A percentile compares a stretch with the other conserved stretches of the same genome.
These are phyloP conservation scores for Perkinsela sp. DNA, from an alignment of 208 protist species.

Conservation along the genomic window DNA sequence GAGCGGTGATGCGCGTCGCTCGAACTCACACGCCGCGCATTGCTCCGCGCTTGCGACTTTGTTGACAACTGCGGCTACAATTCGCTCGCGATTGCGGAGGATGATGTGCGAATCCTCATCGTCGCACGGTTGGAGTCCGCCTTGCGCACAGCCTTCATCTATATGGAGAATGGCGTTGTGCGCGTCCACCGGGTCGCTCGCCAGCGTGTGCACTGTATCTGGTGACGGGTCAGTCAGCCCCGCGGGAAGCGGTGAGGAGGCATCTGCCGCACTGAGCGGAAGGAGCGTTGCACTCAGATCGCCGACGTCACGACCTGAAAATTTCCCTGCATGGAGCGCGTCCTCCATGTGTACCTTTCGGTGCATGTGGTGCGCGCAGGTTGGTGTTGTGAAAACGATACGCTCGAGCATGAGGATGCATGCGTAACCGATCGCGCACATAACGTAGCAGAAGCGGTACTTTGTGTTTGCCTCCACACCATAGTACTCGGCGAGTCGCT, in stretches of 20 bases:
- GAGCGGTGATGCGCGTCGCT: background rate
- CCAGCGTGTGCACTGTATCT: background rate
- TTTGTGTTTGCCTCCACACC: background rate
- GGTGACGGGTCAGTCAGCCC: background rate
- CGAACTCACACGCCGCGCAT: background rate
- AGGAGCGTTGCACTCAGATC: background rate
- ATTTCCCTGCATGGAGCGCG: background rate
- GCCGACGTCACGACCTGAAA: background rate
- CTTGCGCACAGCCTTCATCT: background rate
- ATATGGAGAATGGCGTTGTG: background rate
- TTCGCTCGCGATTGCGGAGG: background rate
- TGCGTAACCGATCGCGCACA: conserved; percentile 6
- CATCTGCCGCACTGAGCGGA: background rate
- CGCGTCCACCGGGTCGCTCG: background rate
- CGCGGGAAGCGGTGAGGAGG: background rate
- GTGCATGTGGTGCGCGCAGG: conserved; percentile 2
- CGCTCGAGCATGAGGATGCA: conserved; percentile 6
- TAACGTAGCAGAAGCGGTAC: conserved; percentile 3
- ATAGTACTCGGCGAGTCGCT: conserved; percentile 2
- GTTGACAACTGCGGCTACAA: background rate
- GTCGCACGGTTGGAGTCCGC: background rate
- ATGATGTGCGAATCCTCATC: background rate
- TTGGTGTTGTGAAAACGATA: conserved; percentile 4
- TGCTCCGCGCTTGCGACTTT: background rate
- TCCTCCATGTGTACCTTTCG: background rate